Base-by-base conservation (phyloP, 2,329 filamentous ascomycete species). In the Paraphaeosphaeria sporulosa region DNA sequence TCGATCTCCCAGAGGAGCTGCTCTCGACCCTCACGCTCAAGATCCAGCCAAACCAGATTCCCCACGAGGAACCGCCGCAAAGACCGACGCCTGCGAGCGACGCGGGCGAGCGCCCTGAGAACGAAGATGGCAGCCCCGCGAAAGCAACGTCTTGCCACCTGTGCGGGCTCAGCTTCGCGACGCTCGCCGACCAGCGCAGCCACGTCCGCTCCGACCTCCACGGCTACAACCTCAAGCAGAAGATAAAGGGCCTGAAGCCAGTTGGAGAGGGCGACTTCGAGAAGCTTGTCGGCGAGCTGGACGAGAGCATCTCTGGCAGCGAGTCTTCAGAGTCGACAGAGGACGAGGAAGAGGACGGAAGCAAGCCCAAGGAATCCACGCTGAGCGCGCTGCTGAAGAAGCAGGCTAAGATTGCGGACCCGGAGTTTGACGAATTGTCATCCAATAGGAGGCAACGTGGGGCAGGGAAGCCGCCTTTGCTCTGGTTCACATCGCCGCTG, bases 191-290 rank as follows among this genome's bases (percentile, higher is more conserved):
- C 63, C 94, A 98, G 75, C 87, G 92, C 62, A 86, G 87, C 60
- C 95, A 99, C 78, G 88, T 92, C 59, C 91, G 92, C 70, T 97
- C 94, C 10, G 95, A 99, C 72, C 84, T 96, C 51, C 95, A 99
- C 77, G 87, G 90, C 65, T 99, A 97, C 80, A 99, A 99, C 75
- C 80, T 98, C 62, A 98, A 97, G 79, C 91, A 94, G 75, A 96
- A 92, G 81, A 81, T 97, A 58, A 88, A 92, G 49, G 92, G 92
- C 0, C 84, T 85, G 59, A 85, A 84, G 10, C 79, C 91, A 0
- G 90, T 97, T 1, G 87, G 87, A 1, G 95, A 99, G 73, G 77
- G 74, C 8, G 93, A 97, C 36, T 99, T 99, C 67, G 92, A 95
- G 75, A 92, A 90, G 74, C 84, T 97, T 7, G 84, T 98, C 8